A percentile compares a stretch with the other conserved stretches of the same genome.
These are phyloP conservation scores for Leersia perrieri DNA, from an alignment of 176 grass and related monocot genomes.

Conservation along the genomic window DNA sequence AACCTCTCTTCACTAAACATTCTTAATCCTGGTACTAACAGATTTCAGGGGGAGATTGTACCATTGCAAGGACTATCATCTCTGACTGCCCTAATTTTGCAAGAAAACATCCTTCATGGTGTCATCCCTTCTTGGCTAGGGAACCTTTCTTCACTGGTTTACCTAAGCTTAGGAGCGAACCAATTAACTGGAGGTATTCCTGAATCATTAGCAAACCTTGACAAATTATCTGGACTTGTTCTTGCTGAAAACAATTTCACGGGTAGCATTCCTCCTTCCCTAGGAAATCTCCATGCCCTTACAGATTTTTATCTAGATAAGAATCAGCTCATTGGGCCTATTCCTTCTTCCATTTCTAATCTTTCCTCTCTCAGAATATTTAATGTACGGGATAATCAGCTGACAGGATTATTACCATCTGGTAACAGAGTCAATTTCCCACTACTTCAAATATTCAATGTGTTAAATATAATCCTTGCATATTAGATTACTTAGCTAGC, in stretches of 20 bases:
- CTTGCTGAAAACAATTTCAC: not conserved
- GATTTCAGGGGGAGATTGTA: constrained; percentile 9
- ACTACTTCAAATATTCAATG: not conserved
- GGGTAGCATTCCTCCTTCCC: not conserved
- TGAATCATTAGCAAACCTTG: constrained; percentile 25
- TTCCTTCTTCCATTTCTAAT: constrained; percentile 26
- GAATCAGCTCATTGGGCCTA: constrained; percentile 15
- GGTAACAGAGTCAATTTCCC: not conserved
- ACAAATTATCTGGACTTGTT: not conserved
- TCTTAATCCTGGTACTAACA: constrained; percentile 4
- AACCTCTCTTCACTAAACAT: constrained; percentile 11
- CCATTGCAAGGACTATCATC: constrained; percentile 21
- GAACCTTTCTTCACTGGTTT: constrained; percentile 9
- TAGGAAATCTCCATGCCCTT: not conserved
- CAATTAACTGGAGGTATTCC: constrained; percentile 17
- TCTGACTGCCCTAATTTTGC: not conserved
- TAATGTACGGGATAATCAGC: not conserved
- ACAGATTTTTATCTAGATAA: not conserved
- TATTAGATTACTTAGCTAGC: no score
- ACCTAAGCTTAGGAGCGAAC: constrained; percentile 18
- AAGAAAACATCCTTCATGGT: constrained; percentile 13
- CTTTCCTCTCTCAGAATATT: constrained; percentile 6
- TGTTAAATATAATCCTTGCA: no score
- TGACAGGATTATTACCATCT: not conserved
- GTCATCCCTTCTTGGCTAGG: constrained; percentile 13